A percentile compares a stretch with the other conserved stretches of the same genome.
phyloP scores from a whole-genome alignment of 2,329 filamentous ascomycete species.

The Lachnellula cervina region DNA sequence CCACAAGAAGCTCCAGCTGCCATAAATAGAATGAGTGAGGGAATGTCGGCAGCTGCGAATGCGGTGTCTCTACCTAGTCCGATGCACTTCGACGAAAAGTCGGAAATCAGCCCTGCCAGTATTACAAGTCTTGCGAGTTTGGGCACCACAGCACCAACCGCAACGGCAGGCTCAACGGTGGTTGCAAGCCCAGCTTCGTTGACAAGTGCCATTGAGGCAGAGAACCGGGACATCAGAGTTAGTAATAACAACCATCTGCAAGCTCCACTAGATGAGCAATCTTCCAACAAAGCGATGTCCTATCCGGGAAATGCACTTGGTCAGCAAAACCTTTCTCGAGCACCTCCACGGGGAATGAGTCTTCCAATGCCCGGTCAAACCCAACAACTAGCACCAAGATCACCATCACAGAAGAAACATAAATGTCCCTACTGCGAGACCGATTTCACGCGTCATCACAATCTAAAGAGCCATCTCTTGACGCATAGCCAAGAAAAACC shows the following conservation, averaged over 20 bases:
- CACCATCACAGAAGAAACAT: constrained; percentile 80
- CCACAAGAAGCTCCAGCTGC: constrained; percentile 45
- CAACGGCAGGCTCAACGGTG: constrained; percentile 29
- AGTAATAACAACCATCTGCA: constrained; percentile 18
- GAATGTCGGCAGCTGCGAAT: constrained; percentile 27
- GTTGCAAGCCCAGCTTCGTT: constrained; percentile 29
- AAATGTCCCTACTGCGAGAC: constrained; percentile 96
- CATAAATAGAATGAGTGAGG: constrained; percentile 28
- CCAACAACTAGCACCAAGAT: constrained; percentile 51
- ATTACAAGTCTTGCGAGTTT: constrained; percentile 31
- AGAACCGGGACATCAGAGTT: constrained; percentile 21
- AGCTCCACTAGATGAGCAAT: constrained; percentile 22
- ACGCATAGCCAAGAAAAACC: constrained; percentile 99
- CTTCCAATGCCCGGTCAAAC: constrained; percentile 48
- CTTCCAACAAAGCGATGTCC: constrained; percentile 26
- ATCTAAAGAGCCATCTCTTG: constrained; percentile 92
- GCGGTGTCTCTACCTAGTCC: constrained; percentile 28
- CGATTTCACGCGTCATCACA: constrained; percentile 95
- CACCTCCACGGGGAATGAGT: constrained; percentile 47
- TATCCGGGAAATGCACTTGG: constrained; percentile 29
- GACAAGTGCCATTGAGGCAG: constrained; percentile 22
- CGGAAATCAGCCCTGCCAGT: constrained; percentile 30
- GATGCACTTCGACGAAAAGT: constrained; percentile 27
- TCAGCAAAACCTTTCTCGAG: constrained; percentile 22
- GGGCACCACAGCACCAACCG: constrained; percentile 29